phyloP scores from a whole-genome alignment of 176 grass and related monocot genomes.

The Microstegium vimineum region DNA sequence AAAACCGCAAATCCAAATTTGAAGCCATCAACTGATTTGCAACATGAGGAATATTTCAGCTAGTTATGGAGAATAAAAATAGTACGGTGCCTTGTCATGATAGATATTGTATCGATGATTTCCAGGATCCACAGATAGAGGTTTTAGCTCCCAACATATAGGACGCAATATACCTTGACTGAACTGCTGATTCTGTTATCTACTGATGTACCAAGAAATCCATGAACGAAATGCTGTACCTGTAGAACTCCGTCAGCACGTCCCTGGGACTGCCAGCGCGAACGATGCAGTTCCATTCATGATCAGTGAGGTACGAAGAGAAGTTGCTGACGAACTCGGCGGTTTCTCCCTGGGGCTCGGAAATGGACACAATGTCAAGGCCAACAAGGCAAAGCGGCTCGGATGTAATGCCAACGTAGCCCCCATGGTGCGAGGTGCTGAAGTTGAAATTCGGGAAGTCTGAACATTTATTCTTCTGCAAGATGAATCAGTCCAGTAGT shows the following conservation, averaged over 20 bases:
- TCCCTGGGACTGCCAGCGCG: neutral
- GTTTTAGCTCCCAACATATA: neutral
- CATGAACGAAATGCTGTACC: conserved; percentile 31
- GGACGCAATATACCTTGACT: neutral
- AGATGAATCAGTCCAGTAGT: neutral
- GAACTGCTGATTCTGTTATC: neutral
- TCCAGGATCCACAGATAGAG: neutral
- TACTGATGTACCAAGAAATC: neutral
- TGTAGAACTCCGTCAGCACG: conserved; percentile 62
- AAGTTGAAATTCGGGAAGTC: conserved; percentile 66
- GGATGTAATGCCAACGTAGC: conserved; percentile 78
- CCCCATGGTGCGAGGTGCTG: conserved; percentile 75
- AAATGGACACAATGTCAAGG: conserved; percentile 64
- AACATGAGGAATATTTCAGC: too few relatives aligned
- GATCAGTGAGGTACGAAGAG: conserved; percentile 48
- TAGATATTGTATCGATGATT: neutral
- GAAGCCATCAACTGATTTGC: neutral
- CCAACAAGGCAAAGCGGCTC: conserved; percentile 67
- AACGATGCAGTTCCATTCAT: conserved; percentile 58
- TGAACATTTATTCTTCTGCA: conserved; percentile 22
- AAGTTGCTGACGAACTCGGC: conserved; percentile 62
- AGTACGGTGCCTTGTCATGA: neutral
- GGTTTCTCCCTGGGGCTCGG: conserved; percentile 42
- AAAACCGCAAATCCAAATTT: neutral
- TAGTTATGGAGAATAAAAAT: neutral